These are phyloP conservation scores for Lepidium sativum DNA, from an alignment of 345 rosid genomes.

Conservation along the genomic window DNA sequence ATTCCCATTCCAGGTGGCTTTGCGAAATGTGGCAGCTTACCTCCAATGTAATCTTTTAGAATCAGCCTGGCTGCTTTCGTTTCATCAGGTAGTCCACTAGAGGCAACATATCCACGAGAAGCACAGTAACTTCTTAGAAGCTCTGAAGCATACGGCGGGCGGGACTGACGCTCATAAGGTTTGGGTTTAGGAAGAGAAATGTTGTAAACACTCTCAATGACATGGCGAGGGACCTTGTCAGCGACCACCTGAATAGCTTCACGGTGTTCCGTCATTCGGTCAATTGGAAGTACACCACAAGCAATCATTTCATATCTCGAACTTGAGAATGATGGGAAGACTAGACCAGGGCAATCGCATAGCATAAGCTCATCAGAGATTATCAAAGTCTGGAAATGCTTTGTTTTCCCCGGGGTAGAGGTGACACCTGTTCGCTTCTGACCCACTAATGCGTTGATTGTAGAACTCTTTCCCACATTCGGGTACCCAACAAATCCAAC, in stretches of 20 bases:
- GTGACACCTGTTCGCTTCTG: conserved; percentile 97
- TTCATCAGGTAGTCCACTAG: conserved; percentile 97
- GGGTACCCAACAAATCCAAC: conserved; percentile 98
- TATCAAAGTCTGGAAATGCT: conserved; percentile 89
- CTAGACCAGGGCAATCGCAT: conserved; percentile 94
- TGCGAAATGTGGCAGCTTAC: conserved; percentile 73
- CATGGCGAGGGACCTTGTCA: conserved; percentile 59
- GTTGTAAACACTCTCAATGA: conserved; percentile 65
- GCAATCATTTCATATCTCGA: conserved; percentile 93
- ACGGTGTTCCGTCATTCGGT: conserved; percentile 86
- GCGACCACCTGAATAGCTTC: conserved; percentile 90
- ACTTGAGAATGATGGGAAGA: conserved; percentile 90
- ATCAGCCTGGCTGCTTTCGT: conserved; percentile 83
- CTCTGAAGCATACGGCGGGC: conserved; percentile 77
- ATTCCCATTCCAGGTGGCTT: conserved; percentile 75
- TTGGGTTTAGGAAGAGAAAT: conserved; percentile 79
- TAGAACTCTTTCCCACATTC: conserved; percentile 95
- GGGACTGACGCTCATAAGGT: conserved; percentile 75
- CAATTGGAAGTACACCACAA: conserved; percentile 87
- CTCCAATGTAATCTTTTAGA: conserved; percentile 77
- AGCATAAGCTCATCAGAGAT: conserved; percentile 75
- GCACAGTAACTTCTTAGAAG: conserved; percentile 69
- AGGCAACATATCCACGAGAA: conserved; percentile 82
- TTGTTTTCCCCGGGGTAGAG: conserved; percentile 95
- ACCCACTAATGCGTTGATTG: conserved; percentile 91